Evolutionary conservation across 1,284 basidiomycete genomes (phyloP).

Genomic region (Microbotryum lychnidis-dioicae): DNA sequence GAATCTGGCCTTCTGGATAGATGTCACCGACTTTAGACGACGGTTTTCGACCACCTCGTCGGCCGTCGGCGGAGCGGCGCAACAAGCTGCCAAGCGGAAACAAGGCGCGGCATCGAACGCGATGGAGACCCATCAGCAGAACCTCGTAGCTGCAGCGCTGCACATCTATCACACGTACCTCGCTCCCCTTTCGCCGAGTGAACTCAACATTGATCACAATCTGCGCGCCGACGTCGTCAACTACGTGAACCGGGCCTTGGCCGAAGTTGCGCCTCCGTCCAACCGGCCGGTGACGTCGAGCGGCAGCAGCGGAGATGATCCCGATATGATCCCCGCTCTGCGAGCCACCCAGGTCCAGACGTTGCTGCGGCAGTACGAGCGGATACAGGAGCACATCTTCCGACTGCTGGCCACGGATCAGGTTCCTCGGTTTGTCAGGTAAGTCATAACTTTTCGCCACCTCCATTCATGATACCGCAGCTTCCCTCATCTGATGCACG

Average conservation of each 20-base stretch:
- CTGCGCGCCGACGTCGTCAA: slow-evolving; percentile 86
- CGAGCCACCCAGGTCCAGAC: slow-evolving; percentile 88
- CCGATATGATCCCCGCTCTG: slow-evolving; percentile 33
- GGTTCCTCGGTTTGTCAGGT: slow-evolving; percentile 51
- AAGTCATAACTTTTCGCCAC: background rate
- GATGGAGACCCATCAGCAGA: slow-evolving; percentile 96
- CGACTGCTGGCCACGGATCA: slow-evolving; percentile 96
- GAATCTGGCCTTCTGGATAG: slow-evolving; percentile 93
- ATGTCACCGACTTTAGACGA: slow-evolving; percentile 92
- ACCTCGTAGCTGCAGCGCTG: slow-evolving; percentile 86
- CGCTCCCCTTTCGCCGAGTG: slow-evolving; percentile 85
- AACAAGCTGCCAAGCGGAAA: slow-evolving; percentile 45
- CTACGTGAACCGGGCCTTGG: slow-evolving; percentile 61
- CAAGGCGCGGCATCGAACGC: slow-evolving; percentile 52
- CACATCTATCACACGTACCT: slow-evolving; percentile 92
- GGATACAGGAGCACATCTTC: slow-evolving; percentile 95
- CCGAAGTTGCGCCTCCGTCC: slow-evolving; percentile 44
- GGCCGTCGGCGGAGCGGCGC: slow-evolving; percentile 53
- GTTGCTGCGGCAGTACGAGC: slow-evolving; percentile 86
- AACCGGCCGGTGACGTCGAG: slow-evolving; percentile 43
- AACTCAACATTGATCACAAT: slow-evolving; percentile 96
- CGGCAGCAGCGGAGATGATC: slow-evolving; percentile 4
- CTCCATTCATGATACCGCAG: too few species aligned
- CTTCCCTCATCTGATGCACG: background rate
- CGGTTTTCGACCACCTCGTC: slow-evolving; percentile 92